Evolutionary conservation across 2,329 filamentous ascomycete genomes (phyloP).

Genomic region (Parastagonospora nodorum): DNA sequence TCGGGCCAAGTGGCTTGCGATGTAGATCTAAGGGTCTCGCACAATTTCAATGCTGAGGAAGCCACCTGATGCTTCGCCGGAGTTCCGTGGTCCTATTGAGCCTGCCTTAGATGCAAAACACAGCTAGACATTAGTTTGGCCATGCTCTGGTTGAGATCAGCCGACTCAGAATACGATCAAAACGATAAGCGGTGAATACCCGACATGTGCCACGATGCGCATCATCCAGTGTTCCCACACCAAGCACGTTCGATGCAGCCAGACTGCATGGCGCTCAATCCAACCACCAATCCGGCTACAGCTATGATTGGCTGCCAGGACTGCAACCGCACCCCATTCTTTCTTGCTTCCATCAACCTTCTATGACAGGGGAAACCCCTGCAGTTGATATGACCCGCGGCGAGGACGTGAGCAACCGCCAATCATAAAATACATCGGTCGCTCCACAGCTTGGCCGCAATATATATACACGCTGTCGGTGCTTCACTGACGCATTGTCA

Average conservation of each 20-base stretch:
- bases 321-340: slow-evolving; percentile 9
- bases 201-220: not conserved
- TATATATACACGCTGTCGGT: slow-evolving; percentile 24
- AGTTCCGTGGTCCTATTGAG: slow-evolving; percentile 1
- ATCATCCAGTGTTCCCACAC: not conserved
- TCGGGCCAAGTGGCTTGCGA: too few relatives aligned
- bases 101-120: not conserved
- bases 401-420: slow-evolving; percentile 24
- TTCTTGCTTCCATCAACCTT: slow-evolving; percentile 29
- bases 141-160: too few relatives aligned
- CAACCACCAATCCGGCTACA: too few relatives aligned
- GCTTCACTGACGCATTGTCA: slow-evolving; percentile 19
- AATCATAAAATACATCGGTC: slow-evolving; percentile 18
- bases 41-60: too few relatives aligned
- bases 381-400: slow-evolving; percentile 28
- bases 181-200: not conserved
- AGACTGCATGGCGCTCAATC: not conserved
- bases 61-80: too few relatives aligned
- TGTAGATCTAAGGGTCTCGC: too few relatives aligned
- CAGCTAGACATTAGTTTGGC: not conserved
- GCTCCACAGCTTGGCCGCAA: slow-evolving; percentile 32
- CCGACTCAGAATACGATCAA: too few relatives aligned
- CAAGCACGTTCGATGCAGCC: not conserved
- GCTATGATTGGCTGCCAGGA: too few relatives aligned
- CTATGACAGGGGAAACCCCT: slow-evolving; percentile 21